Evolutionary conservation across 768 basidiomycete genomes (phyloP).

Genomic region (Nidula microcarpa): DNA sequence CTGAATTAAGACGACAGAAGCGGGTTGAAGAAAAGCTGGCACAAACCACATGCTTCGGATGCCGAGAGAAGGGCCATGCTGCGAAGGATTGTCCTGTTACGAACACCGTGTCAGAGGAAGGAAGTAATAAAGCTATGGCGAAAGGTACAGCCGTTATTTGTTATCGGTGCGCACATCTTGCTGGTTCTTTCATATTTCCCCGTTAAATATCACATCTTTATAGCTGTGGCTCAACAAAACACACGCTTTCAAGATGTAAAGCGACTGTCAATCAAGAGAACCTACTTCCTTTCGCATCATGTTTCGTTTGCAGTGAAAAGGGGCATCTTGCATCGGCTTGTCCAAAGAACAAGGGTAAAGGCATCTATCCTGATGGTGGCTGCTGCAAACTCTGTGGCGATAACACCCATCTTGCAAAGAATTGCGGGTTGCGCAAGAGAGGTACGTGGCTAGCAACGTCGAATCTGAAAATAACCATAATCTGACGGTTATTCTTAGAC

Average conservation of each 20-base stretch:
- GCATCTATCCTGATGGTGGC: conserved; percentile 90
- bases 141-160: conserved; percentile 52
- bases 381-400: conserved; percentile 86
- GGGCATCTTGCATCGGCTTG: conserved; percentile 88
- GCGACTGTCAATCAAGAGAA: conserved; percentile 57
- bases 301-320: conserved; percentile 82
- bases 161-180: conserved; percentile 52
- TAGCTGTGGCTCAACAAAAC: conserved; percentile 81
- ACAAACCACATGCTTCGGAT: conserved; percentile 79
- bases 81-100: conserved; percentile 75
- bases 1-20: conserved; percentile 63
- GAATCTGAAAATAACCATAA: too few relatives aligned
- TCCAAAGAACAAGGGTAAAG: conserved; percentile 73
- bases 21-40: conserved; percentile 56
- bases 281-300: conserved; percentile 84
- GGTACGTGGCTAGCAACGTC: conserved; percentile 28
- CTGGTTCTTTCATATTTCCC: neutral
- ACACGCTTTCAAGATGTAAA: conserved; percentile 77
- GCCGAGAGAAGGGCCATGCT: conserved; percentile 78
- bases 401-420: conserved; percentile 80
- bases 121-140: conserved; percentile 12
- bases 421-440: conserved; percentile 67
- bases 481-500: neutral
- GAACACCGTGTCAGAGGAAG: conserved; percentile 12
- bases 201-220: neutral